Evolutionary conservation across 768 basidiomycete genomes (phyloP).

Genomic region (Imleria badia): DNA sequence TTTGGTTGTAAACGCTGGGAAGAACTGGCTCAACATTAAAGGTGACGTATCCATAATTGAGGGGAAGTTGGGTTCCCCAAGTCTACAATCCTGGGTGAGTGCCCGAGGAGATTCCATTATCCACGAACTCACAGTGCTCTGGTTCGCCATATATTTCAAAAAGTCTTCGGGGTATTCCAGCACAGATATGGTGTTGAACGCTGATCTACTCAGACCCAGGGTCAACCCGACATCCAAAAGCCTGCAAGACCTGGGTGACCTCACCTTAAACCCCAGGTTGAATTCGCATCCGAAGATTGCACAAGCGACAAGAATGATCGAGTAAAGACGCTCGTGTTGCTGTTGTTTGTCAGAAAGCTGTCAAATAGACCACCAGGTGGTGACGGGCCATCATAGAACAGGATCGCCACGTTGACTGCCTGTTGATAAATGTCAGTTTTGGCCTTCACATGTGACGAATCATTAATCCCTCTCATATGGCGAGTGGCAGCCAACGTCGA

Average conservation of each 20-base stretch:
- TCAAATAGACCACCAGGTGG: conserved; percentile 29
- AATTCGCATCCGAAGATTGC: conserved; percentile 17
- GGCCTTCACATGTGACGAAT: not conserved
- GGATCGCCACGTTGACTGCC: conserved; percentile 27
- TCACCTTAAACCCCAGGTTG: conserved; percentile 24
- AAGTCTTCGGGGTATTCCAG: conserved; percentile 18
- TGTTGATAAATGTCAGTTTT: conserved; percentile 8
- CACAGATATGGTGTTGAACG: conserved; percentile 28
- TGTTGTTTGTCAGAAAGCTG: conserved; percentile 26
- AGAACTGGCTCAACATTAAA: conserved; percentile 57
- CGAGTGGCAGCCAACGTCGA: not conserved
- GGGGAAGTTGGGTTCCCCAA: conserved; percentile 41
- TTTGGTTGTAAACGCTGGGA: conserved; percentile 39
- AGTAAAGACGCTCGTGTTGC: conserved; percentile 12
- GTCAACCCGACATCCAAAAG: not conserved
- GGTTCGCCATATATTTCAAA: conserved; percentile 17
- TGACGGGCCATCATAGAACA: conserved; percentile 58
- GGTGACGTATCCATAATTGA: conserved; percentile 38
- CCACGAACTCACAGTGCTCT: conserved; percentile 16
- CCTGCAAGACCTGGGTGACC: not conserved
- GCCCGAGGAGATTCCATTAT: not conserved
- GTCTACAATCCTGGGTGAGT: conserved; percentile 29
- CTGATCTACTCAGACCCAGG: conserved; percentile 12
- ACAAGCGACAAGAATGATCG: conserved; percentile 29
- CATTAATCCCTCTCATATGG: not conserved